Conservation (phyloP, 2,329 filamentous ascomycete species). For the Gaeumannomyces sp. region DNA sequence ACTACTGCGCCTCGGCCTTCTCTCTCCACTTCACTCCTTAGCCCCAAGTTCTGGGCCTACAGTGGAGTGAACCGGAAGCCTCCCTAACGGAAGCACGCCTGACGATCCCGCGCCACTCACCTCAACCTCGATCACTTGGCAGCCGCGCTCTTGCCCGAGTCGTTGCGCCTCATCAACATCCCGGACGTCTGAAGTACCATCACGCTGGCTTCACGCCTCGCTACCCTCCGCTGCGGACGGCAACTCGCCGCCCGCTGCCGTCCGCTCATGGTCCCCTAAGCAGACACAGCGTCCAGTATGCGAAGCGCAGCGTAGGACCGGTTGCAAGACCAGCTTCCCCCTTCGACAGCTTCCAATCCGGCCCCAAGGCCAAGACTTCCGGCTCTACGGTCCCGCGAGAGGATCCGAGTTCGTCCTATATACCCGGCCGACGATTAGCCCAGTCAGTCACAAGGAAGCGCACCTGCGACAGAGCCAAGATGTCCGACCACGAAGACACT, state of each 20-base stretch:
- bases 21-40: constrained; percentile 82
- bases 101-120: not conserved
- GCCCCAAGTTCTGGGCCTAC: constrained; percentile 90
- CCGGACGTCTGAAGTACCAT: not conserved
- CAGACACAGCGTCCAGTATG: constrained; percentile 8
- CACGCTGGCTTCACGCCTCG: constrained; percentile 7
- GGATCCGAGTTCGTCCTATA: not conserved
- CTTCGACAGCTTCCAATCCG: not conserved
- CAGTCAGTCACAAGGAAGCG: not conserved
- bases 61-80: constrained; percentile 95
- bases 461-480: constrained; percentile 26
- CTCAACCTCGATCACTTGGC: not conserved
- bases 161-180: not conserved
- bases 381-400: not conserved
- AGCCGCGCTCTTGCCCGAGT: not conserved
- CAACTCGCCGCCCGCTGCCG: constrained; percentile 10
- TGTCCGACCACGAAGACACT: constrained; percentile 63
- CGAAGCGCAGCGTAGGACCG: constrained; percentile 9
- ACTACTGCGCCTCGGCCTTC: constrained; percentile 56
- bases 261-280: constrained; percentile 9
- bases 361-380: not conserved
- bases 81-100: constrained; percentile 63
- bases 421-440: not conserved
- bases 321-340: constrained; percentile 9
- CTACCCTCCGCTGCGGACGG: constrained; percentile 10